Percentiles rank a stretch among this genome's conserved stretches.
phyloP scores from a whole-genome alignment of 305 asterid species.

The Fraxinus velutina region DNA sequence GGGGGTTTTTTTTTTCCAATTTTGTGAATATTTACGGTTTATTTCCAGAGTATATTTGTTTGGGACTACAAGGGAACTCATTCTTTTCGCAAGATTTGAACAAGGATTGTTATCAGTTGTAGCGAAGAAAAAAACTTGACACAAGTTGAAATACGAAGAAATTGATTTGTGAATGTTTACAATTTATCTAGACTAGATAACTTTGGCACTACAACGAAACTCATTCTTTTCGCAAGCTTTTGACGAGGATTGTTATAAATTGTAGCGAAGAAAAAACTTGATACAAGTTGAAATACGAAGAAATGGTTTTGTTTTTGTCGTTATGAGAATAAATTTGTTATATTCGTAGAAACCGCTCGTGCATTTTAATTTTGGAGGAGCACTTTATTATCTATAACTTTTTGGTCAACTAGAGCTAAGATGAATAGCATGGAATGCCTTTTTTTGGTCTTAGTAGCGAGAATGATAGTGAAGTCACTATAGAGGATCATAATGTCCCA shows the following conservation, averaged over 20 bases:
- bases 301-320: not conserved
- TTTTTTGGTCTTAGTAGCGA: not conserved
- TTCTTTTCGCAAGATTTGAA: not conserved
- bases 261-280: not conserved
- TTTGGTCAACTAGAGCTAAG: not conserved
- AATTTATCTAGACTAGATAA: not conserved
- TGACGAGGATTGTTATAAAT: not conserved
- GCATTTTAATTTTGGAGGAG: not conserved
- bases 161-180: not conserved
- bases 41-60: not conserved
- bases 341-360: not conserved
- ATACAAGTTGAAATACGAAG: not conserved
- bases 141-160: not conserved
- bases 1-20: not conserved
- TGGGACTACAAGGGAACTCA: not conserved
- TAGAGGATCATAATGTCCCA: not conserved
- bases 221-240: not conserved
- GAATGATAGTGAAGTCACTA: not conserved
- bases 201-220: not conserved
- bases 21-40: not conserved
- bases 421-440: not conserved
- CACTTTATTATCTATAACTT: not conserved
- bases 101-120: not conserved
- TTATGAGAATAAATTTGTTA: not conserved
- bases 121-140: not conserved